Base-by-base conservation (phyloP, 495 filamentous ascomycete species). In the Neurospora cerealis region DNA sequence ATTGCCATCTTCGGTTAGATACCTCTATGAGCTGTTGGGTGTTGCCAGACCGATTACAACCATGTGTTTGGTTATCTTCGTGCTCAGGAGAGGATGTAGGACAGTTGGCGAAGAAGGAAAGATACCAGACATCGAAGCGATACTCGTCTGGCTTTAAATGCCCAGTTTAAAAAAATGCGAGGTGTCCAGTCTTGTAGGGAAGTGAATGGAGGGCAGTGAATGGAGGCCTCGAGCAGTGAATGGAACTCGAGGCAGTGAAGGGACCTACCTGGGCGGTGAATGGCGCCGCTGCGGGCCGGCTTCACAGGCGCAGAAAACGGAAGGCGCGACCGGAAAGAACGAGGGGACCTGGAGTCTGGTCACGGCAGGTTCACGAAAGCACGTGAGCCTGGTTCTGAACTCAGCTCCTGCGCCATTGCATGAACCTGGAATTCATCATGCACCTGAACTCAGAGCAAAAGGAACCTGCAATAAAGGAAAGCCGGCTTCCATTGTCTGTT, bases 1-100 rank as follows among this genome's bases (percentile, higher is more conserved):
- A 84, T 74, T 0, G 83, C 82, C 82, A 85, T 85, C 9, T 38
- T 73, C 9, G 19, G 28, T 21, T 72, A 1, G 8, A 11, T 9
- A 0, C 0, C 7, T 15, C 2, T 48, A 0, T 48, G 44, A 11
- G 44, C 4, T 21, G 44, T 17, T 41, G 40, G 40, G 40, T 41
- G 40, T 41, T 41, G 8, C 37, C 8, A 38, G 37, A 2, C 37
- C 8, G 37, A 36, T 36, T 36, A 13, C 39, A 40, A 15, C 39
- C 11, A 40, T 40, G 39, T 15, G 41, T 42, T 42, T n/a, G n/a
- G n/a, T n/a, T 5, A 9, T 54, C 46, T 21, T 54, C 21, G 21
- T 54, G 40, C 46, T 24, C 46, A 44, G 42, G 8, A n/a, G 19
- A 46, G 3, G 4, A 54, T 32, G 15, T 34, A 1, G 24, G 54